These are phyloP conservation scores for Aspergillus chevalieri DNA, from an alignment of 2,329 filamentous ascomycete genomes.

Conservation along the genomic window DNA sequence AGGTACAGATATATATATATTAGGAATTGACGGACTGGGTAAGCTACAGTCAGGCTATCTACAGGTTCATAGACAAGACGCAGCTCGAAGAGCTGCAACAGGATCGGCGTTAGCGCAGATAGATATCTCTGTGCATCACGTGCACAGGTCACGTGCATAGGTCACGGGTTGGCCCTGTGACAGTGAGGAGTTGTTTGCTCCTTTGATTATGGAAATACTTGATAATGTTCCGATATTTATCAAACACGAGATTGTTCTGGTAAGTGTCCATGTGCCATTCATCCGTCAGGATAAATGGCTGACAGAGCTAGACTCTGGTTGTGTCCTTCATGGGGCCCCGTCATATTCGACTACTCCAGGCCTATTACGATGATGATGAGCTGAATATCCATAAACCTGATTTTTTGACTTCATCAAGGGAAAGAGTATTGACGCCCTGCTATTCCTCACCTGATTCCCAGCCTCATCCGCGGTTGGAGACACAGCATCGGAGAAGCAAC, in stretches of 20 bases:
- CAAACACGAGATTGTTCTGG: neutral
- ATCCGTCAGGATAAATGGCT: neutral
- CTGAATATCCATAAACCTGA: neutral
- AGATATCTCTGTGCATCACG: no score
- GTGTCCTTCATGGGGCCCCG: neutral
- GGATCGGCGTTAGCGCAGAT: no score
- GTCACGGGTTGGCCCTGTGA: no score
- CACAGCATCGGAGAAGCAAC: neutral
- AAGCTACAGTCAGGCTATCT: no score
- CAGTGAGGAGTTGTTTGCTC: no score
- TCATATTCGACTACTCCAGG: neutral
- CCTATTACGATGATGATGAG: neutral
- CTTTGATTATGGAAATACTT: no score
- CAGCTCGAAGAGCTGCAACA: no score
- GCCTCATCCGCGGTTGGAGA: neutral
- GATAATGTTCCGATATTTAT: neutral
- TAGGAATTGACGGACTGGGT: no score
- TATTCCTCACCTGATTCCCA: neutral
- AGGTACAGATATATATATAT: no score
- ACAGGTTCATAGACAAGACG: no score
- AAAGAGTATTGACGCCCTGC: neutral
- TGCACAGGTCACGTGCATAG: no score
- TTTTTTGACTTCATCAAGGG: neutral
- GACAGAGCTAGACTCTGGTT: neutral
- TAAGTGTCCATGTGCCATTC: no score